Percentiles rank a stretch among this genome's conserved stretches.
Conservation (phyloP, 2,329 filamentous ascomycete species). For the Alternaria angustiovoidea region DNA sequence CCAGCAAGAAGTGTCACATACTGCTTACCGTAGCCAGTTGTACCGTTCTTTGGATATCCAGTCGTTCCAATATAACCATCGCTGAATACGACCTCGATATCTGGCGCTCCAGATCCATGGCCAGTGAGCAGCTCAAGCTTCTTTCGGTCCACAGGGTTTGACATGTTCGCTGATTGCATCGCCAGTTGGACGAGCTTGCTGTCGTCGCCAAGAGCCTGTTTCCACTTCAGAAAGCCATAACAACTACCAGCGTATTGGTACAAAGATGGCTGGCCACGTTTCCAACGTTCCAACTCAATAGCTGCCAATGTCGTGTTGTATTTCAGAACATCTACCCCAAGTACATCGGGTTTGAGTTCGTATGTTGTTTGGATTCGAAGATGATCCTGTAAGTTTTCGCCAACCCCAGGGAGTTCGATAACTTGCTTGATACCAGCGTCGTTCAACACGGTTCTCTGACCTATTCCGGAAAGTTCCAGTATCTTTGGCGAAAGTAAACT, state of each 20-base stretch:
- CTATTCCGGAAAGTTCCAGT: slow-evolving; percentile 35
- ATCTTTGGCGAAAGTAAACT: slow-evolving; percentile 28
- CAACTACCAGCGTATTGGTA: slow-evolving; percentile 52
- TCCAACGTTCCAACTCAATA: slow-evolving; percentile 51
- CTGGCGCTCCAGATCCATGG: slow-evolving; percentile 39
- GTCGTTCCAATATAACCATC: slow-evolving; percentile 55
- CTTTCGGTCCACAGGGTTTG: slow-evolving; percentile 23
- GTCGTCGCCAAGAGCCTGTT: slow-evolving; percentile 43
- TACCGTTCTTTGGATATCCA: slow-evolving; percentile 40
- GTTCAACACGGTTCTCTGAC: slow-evolving; percentile 16
- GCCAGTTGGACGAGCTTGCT: slow-evolving; percentile 19
- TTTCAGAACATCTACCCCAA: slow-evolving; percentile 26
- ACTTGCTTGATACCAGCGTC: slow-evolving; percentile 23
- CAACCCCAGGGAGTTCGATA: slow-evolving; percentile 29
- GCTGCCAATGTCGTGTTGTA: slow-evolving; percentile 42
- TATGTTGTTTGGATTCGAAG: slow-evolving; percentile 33
- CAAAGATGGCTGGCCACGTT: slow-evolving; percentile 39
- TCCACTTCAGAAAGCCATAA: slow-evolving; percentile 56
- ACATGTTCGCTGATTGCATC: slow-evolving; percentile 16
- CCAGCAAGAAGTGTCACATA: slow-evolving; percentile 42
- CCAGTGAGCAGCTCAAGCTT: slow-evolving; percentile 46
- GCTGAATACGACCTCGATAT: slow-evolving; percentile 55
- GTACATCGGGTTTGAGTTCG: slow-evolving; percentile 25
- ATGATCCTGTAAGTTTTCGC: slow-evolving; percentile 35
- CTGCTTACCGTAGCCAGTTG: slow-evolving; percentile 24